Evolutionary conservation across 805 yeast species (phyloP).

Genomic region (Gaillardinia entomophila): DNA sequence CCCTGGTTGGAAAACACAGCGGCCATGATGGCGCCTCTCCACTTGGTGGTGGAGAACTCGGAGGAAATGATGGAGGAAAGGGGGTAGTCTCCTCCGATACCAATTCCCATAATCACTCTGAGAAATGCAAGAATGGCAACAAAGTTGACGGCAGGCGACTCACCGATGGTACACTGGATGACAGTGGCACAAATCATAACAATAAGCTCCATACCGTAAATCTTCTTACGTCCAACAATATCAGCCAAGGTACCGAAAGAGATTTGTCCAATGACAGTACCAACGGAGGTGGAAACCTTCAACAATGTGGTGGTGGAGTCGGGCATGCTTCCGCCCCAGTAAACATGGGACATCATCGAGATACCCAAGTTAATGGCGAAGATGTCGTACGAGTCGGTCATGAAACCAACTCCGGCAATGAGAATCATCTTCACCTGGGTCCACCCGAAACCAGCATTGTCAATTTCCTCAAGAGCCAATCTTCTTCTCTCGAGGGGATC

Average conservation of each 20-base stretch:
- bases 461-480: constrained; percentile 78
- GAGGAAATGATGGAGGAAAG: constrained; percentile 89
- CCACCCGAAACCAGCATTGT: constrained; percentile 76
- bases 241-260: constrained; percentile 83
- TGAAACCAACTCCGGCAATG: constrained; percentile 85
- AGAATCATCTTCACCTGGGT: constrained; percentile 74
- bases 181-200: constrained; percentile 77
- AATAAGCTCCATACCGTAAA: constrained; percentile 83
- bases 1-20: constrained; percentile 97
- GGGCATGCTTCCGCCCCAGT: constrained; percentile 63
- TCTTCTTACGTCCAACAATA: constrained; percentile 75
- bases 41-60: constrained; percentile 87
- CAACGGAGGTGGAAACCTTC: constrained; percentile 88
- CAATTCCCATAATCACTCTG: constrained; percentile 89
- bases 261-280: constrained; percentile 88
- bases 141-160: constrained; percentile 65
- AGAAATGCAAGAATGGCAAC: constrained; percentile 69
- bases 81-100: constrained; percentile 97
- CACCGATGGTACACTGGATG: constrained; percentile 69
- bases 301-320: constrained; percentile 67
- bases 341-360: constrained; percentile 72
- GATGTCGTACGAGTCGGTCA: constrained; percentile 90
- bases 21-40: constrained; percentile 98
- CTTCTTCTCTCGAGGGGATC: constrained; percentile 87
- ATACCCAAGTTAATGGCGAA: constrained; percentile 83